Evolutionary conservation across 2,329 filamentous ascomycete genomes (phyloP), one percentile per base, ranked within the genome.

Genomic region (Fusarium palustre): DNA sequence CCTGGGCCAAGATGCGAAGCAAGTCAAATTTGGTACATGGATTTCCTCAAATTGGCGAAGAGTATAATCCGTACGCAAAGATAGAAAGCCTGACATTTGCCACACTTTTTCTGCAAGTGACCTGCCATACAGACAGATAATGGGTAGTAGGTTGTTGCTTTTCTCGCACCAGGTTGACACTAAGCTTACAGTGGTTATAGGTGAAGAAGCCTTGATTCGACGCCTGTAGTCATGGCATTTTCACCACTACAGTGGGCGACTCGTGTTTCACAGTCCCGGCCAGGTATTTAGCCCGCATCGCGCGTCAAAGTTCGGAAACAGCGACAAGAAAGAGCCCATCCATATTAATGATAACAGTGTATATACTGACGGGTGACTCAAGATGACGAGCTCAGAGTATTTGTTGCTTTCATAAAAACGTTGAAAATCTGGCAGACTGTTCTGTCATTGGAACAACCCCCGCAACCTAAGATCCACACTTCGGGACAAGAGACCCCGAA

Each of bases 401-500:
- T 9, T 15, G 12, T 7, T 31, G 24, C 25, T 34, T 28, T 24
- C 2, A 5, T 22, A 36, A 31, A 15, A 4, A 9, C n/a, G 52
- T 41, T 33, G 16, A 8, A 45, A 31, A 39, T 30, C 42, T 41
- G 49, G 49, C 20, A 30, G 3, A 20, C 24, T 33, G 7, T n/a
- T 0, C 36, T 24, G 20, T 55, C 42, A 60, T 20, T 39, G 24
- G n/a, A 15, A 12, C 13, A 15, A 66, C 62, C 61, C 62, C 62
- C 62, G 31, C 62, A 49, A 39, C n/a, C 24, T 22, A 1, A 11
- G 54, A n/a, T 39, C 61, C 62, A 60, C 47, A 65, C 12, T 60
- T 65, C 62, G 62, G 62, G 61, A 33, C n/a, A 65, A 65, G 62
- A 66, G n/a, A 60, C 22, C 33, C 62, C 62, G 62, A 65, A 38